A percentile compares a stretch with the other conserved stretches of the same genome.
phyloP scores from a whole-genome alignment of 441 rosid genomes.

The Erodium texanum region DNA sequence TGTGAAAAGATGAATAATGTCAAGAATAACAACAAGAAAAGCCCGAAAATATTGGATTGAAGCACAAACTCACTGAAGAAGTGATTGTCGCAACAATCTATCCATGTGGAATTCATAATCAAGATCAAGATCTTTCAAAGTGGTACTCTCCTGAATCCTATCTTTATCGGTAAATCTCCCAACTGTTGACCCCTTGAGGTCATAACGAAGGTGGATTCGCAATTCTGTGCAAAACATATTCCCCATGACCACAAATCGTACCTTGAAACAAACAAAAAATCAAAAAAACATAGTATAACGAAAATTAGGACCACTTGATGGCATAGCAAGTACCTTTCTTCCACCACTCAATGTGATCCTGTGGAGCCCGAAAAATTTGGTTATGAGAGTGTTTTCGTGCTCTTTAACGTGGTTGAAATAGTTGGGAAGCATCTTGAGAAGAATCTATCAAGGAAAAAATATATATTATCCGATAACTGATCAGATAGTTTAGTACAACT shows the following conservation, averaged over 20 bases:
- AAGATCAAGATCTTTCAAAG: constrained; percentile 86
- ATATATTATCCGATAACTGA: not conserved
- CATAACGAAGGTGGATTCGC: constrained; percentile 80
- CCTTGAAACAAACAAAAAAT: constrained; percentile 34
- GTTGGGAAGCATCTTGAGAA: constrained; percentile 75
- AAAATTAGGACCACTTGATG: constrained; percentile 5
- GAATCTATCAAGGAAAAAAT: constrained; percentile 40
- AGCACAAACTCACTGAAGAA: constrained; percentile 51
- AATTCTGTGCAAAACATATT: constrained; percentile 98
- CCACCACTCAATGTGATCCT: constrained; percentile 63
- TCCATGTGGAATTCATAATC: constrained; percentile 82
- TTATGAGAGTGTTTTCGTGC: constrained; percentile 87
- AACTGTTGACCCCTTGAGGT: constrained; percentile 79
- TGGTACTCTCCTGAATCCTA: constrained; percentile 55
- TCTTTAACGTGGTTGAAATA: constrained; percentile 64
- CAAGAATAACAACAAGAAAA: not conserved
- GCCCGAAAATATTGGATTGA: not conserved
- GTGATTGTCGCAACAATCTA: constrained; percentile 59
- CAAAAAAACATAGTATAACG: constrained; percentile 8
- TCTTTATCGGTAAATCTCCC: constrained; percentile 69
- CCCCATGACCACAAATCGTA: constrained; percentile 96
- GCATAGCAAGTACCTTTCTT: constrained; percentile 50
- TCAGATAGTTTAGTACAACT: not conserved
- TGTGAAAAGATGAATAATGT: constrained; percentile 33
- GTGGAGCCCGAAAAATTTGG: constrained; percentile 88